These are phyloP conservation scores for Coniferiporia weirii DNA, from an alignment of 1,284 basidiomycete species.

Conservation along the genomic window DNA sequence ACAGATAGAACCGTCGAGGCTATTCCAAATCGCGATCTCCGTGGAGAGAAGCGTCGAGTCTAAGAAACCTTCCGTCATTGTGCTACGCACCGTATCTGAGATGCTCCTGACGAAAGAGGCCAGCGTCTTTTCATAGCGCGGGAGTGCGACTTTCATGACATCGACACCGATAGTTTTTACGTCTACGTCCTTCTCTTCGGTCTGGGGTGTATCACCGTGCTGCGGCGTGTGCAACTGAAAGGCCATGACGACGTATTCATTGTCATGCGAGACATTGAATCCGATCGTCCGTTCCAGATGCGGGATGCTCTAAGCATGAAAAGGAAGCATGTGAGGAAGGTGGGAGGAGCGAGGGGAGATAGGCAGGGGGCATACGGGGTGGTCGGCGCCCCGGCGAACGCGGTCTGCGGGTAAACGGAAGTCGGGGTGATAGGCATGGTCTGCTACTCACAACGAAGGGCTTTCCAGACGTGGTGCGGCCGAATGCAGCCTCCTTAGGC, in stretches of 20 bases:
- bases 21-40: background rate
- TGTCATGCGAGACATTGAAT: conserved; percentile 80
- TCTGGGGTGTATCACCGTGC: background rate
- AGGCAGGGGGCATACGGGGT: conserved; percentile 5
- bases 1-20: background rate
- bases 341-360: background rate
- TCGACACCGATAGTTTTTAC: conserved; percentile 54
- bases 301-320: conserved; percentile 36
- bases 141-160: conserved; percentile 68
- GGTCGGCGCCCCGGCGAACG: background rate
- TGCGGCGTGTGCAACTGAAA: conserved; percentile 40
- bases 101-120: conserved; percentile 58
- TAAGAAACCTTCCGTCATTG: background rate
- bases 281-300: conserved; percentile 48
- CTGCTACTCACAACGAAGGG: conserved; percentile 58
- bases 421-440: background rate
- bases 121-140: conserved; percentile 46
- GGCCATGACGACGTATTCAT: conserved; percentile 62
- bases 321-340: conserved; percentile 1
- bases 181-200: conserved; percentile 6
- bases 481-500: conserved; percentile 44
- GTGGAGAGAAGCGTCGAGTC: background rate
- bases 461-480: conserved; percentile 56
- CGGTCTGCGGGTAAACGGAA: background rate
- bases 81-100: conserved; percentile 52